Conservation (phyloP, 306 rosid genomes). For the Geum urbanum region DNA sequence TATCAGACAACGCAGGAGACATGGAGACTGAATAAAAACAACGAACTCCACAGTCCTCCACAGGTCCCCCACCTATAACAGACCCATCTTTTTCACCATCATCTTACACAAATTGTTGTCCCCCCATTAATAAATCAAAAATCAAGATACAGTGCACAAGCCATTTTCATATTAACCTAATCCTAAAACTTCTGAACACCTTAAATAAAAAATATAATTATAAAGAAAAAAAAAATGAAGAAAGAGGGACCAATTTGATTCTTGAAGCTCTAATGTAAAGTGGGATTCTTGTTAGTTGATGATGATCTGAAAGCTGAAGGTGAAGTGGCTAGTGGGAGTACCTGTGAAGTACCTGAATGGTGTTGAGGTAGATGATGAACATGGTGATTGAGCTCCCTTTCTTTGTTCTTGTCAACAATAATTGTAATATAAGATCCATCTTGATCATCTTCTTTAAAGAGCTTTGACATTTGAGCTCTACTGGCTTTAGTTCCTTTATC, state of each 20-base stretch:
- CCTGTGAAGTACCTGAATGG: conserved; percentile 74
- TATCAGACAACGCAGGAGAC: conserved; percentile 36
- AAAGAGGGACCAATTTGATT: conserved; percentile 21
- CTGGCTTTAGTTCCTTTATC: conserved; percentile 6
- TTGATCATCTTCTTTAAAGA: conserved; percentile 40
- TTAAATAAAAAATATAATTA: conserved; percentile 22
- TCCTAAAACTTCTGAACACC: conserved; percentile 29
- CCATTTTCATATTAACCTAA: conserved; percentile 38
- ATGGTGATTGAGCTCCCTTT: conserved; percentile 39
- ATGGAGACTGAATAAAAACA: conserved; percentile 37
- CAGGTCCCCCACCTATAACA: conserved; percentile 34
- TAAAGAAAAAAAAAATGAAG: conserved; percentile 19
- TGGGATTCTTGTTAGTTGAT: conserved; percentile 41
- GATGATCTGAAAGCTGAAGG: conserved; percentile 47
- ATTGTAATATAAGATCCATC: conserved; percentile 59
- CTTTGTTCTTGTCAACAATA: conserved; percentile 54
- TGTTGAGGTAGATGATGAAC: conserved; percentile 32
- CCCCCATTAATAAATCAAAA: conserved; percentile 18
- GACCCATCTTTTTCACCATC: conserved; percentile 40
- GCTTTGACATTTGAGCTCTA: conserved; percentile 15
- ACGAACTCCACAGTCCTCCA: conserved; percentile 30
- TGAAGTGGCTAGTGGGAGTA: conserved; percentile 67
- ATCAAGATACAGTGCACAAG: conserved; percentile 32
- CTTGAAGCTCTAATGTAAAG: conserved; percentile 37
- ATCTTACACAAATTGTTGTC: conserved; percentile 34